Evolutionary conservation across 208 protist genomes (phyloP).

Genomic region (Strigomonas culicis): DNA sequence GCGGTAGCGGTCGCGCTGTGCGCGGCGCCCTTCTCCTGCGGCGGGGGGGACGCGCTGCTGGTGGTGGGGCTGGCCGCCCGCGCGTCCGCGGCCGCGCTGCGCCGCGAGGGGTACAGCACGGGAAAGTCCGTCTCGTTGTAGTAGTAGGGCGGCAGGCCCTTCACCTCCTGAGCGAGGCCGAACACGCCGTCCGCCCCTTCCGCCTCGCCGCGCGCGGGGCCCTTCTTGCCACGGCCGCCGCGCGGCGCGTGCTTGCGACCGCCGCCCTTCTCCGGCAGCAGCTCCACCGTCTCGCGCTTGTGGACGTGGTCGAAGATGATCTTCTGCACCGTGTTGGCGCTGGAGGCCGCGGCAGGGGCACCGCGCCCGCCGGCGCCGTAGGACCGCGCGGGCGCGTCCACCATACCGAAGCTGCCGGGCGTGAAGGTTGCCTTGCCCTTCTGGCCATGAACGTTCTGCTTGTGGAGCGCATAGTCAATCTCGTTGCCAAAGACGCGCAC

Average conservation of each 20-base stretch:
- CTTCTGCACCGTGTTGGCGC: constrained; percentile 51
- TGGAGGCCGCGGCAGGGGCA: constrained; percentile 39
- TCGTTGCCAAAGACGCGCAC: constrained; percentile 79
- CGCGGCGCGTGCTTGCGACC: not conserved
- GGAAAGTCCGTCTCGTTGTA: constrained; percentile 16
- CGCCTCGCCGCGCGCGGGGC: constrained; percentile 17
- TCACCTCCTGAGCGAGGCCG: not conserved
- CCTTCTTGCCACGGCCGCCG: constrained; percentile 9
- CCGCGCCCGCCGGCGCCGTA: not conserved
- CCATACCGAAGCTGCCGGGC: constrained; percentile 11
- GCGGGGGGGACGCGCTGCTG: not conserved
- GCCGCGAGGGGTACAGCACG: not conserved
- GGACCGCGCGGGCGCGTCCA: not conserved
- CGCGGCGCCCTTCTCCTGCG: not conserved
- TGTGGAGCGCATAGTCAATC: constrained; percentile 75
- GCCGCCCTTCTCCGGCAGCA: constrained; percentile 39
- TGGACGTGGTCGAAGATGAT: constrained; percentile 81
- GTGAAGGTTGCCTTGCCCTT: constrained; percentile 30
- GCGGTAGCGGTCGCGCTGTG: constrained; percentile 1
- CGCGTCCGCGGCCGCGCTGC: not conserved
- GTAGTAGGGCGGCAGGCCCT: constrained; percentile 54
- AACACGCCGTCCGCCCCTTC: constrained; percentile 6
- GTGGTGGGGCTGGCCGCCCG: too few species aligned
- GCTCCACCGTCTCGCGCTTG: constrained; percentile 47
- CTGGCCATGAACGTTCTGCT: constrained; percentile 69